A percentile compares a stretch with the other conserved stretches of the same genome.
These are phyloP conservation scores for Syncephalastrum contaminatum DNA, from an alignment of 371 early-diverging fungal species.

Conservation along the genomic window DNA sequence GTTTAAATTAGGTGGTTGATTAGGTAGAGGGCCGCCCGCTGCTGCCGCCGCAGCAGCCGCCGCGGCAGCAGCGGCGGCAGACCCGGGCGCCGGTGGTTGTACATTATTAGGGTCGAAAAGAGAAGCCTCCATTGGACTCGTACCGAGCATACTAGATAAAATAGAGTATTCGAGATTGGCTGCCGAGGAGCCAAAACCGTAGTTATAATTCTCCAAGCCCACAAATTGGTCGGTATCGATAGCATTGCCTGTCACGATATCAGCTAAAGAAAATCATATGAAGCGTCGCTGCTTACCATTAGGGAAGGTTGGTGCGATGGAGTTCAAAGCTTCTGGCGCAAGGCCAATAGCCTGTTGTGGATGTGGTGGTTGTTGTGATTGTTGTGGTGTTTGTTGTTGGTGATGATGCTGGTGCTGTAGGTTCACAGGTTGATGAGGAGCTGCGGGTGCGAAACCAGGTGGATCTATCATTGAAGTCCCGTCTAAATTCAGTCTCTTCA, in stretches of 20 bases:
- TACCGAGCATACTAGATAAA: slow-evolving; percentile 78
- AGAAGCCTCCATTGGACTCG: slow-evolving; percentile 15
- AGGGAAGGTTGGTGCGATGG: neutral
- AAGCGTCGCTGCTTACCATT: slow-evolving; percentile 4
- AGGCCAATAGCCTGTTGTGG: slow-evolving; percentile 6
- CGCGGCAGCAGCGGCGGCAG: slow-evolving; percentile 1
- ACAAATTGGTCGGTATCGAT: slow-evolving; percentile 21
- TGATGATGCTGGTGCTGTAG: slow-evolving; percentile 4
- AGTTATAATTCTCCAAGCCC: slow-evolving; percentile 27
- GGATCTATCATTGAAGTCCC: no score
- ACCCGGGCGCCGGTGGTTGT: neutral
- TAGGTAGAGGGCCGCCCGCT: slow-evolving; percentile 2
- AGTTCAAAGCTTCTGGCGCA: neutral
- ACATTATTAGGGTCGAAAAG: slow-evolving; percentile 10
- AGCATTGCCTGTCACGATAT: neutral
- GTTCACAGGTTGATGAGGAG: neutral
- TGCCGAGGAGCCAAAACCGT: slow-evolving; percentile 82
- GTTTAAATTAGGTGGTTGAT: neutral
- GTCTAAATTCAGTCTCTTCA: slow-evolving; percentile 1
- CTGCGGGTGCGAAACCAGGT: neutral
- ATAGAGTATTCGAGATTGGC: slow-evolving; percentile 87
- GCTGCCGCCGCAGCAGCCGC: slow-evolving; percentile 4
- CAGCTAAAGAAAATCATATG: neutral
- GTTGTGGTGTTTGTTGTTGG: slow-evolving; percentile 3
- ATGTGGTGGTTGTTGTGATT: slow-evolving; percentile 6